These are phyloP conservation scores for Nothophoma quercina DNA, from an alignment of 2,329 filamentous ascomycete genomes.

Conservation along the genomic window DNA sequence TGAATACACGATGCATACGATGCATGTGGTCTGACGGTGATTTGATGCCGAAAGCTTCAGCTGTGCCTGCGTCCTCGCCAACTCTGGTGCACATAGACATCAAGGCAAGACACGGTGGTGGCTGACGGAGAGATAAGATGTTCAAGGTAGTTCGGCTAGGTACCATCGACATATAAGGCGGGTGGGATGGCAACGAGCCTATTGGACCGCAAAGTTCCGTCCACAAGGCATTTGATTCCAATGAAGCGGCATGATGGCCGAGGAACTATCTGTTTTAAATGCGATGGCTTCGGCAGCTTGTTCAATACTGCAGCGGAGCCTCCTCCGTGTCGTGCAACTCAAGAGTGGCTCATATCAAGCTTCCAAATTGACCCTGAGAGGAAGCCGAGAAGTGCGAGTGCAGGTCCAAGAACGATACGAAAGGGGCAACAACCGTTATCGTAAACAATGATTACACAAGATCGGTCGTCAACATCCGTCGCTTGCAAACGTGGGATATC, in stretches of 20 bases:
- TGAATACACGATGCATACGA: background rate
- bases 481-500: background rate
- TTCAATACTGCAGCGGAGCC: conserved; percentile 5
- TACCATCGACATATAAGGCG: background rate
- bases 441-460: background rate
- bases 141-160: background rate
- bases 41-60: background rate
- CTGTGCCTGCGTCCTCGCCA: background rate
- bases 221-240: background rate
- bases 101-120: background rate
- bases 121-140: conserved; percentile 5
- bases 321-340: conserved; percentile 4
- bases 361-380: background rate
- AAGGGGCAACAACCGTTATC: background rate
- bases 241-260: background rate
- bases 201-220: background rate
- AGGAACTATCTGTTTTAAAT: background rate
- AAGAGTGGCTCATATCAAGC: background rate
- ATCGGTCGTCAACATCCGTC: background rate
- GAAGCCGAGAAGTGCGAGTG: background rate
- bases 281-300: background rate
- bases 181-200: background rate
- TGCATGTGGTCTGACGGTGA: background rate
- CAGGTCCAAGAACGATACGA: background rate
- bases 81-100: background rate